Evolutionary conservation across 306 rosid genomes (phyloP), one percentile per base, ranked within the genome.

Genomic region (Rosa persica): DNA sequence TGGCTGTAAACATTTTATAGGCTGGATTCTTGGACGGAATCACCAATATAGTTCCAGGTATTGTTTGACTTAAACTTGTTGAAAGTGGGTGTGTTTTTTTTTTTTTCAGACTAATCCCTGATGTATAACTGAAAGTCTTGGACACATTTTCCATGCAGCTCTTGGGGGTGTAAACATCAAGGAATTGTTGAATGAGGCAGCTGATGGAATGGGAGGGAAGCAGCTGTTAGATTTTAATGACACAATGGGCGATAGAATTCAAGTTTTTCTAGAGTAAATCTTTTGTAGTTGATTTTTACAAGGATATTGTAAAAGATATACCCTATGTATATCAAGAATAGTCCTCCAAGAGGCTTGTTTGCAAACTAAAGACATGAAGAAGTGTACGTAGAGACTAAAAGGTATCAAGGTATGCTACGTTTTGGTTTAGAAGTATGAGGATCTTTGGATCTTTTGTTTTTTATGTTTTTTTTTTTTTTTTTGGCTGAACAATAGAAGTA

Each of bases 1-100:
- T 61, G 49, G 67, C 55, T 76, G 36, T 39, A 22, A 12, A 54
- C 20, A 52, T 13, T 58, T 70, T 51, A 43, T 92, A 94, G 98
- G 98, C 98, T 74, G 98, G 98, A 81, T 94, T 94, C 89, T 88
- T 90, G 89, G 97, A 92, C 7, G 91, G 93, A 89, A 73, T 94
- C 83, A 89, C 98, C 57, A 88, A 88, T 84, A 86, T 92, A 54
- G 97, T 94, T 87, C 98, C 97, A 84, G 98, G 98, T 94, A 89
- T 62, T 73, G 30, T 67, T 78, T 81, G 19, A 19, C 66, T 52
- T 72, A 43, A 44, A 73, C 47, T 72, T 77, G 43, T 9, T 69
- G 19, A 54, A 67, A 82, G 67, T 46, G 39, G 65, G 38, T 54
- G 0, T 30, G 2, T 30, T 30, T 30, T 30, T 30, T 2, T 60